Evolutionary conservation across 2,329 filamentous ascomycete species (phyloP).

Genomic region (Diaporthe citri): DNA sequence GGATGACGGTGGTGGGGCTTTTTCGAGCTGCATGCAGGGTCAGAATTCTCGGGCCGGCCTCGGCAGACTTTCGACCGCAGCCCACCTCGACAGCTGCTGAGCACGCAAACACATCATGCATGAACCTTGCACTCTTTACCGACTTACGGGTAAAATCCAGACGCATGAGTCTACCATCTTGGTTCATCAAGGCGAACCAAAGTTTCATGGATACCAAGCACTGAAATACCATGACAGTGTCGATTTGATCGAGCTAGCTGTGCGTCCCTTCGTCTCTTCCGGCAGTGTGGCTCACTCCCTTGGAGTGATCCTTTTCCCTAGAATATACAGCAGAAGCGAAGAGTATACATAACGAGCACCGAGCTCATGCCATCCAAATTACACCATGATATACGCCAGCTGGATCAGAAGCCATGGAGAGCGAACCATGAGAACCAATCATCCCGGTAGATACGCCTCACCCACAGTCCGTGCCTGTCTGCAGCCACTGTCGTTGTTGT

Average conservation of each 20-base stretch:
- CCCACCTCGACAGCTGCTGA: not conserved
- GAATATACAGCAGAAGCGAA: slow-evolving; percentile 12
- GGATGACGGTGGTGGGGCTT: slow-evolving; percentile 6
- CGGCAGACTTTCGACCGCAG: not conserved
- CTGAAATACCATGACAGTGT: not conserved
- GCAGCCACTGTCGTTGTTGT: not conserved
- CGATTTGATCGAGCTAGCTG: slow-evolving; percentile 13
- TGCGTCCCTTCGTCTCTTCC: not conserved
- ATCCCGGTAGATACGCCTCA: not conserved
- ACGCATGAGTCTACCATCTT: slow-evolving; percentile 5
- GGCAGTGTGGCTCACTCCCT: not conserved
- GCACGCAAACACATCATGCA: not conserved
- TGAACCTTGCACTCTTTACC: not conserved
- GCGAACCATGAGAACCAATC: not conserved
- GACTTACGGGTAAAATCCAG: not conserved
- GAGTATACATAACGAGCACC: not conserved
- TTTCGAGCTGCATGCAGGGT: slow-evolving; percentile 4
- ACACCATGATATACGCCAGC: not conserved
- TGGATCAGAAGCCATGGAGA: not conserved
- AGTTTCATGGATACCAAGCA: not conserved
- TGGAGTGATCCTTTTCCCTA: not conserved
- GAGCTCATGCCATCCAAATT: not conserved
- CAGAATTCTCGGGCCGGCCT: slow-evolving; percentile 5
- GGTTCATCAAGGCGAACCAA: slow-evolving; percentile 11
- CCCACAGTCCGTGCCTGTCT: not conserved